Base-by-base conservation (phyloP, 768 basidiomycete species). In the Lentinus brumalis region DNA sequence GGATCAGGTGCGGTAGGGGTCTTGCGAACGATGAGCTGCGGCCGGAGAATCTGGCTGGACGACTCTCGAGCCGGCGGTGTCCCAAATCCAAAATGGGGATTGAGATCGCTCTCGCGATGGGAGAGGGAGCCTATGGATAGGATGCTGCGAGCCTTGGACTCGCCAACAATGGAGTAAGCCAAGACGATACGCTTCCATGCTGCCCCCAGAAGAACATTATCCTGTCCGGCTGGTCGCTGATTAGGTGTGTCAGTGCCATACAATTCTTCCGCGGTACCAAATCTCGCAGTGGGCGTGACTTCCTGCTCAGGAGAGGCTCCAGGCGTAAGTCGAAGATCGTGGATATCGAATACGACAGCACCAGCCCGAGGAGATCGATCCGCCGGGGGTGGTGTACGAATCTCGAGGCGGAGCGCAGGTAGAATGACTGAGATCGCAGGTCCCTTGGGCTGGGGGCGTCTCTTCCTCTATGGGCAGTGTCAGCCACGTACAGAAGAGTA, bases 371-470 rank as follows among this genome's bases (percentile, higher is more conserved):
- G 78, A 7, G 69, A 41, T 29, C 65, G 73, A 1, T 70, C 70
- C 18, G 76, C 70, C 5, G 86, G 86, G 32, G 91, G 79, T 5
- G 87, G 86, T 68, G 84, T 87, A 50, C 90, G 84, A 51, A 89
- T 69, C 69, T 94, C 83, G 21, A 89, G 47, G 18, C 94, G 85
- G 47, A 94, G 68, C 74, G 88, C 76, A 14, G 83, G 74, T 35
- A 87, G 78, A 18, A 70, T 72, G 42, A 89, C 65, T 1, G 69
- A 67, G 3, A 83, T 45, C n/a, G 35, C 50, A 32, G 40, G 26
- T 40, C 35, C 31, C 4, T 45, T 46, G 30, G 49, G 51, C 53
- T 56, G 57, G 2, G 50, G 31, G 7, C 45, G 21, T 4, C 21
- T 44, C 21, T 35, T 56, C 56, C 42, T 18, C 59, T 53, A 31